Conservation (phyloP, 176 grass and related monocot species). For the Triticum urartu region DNA sequence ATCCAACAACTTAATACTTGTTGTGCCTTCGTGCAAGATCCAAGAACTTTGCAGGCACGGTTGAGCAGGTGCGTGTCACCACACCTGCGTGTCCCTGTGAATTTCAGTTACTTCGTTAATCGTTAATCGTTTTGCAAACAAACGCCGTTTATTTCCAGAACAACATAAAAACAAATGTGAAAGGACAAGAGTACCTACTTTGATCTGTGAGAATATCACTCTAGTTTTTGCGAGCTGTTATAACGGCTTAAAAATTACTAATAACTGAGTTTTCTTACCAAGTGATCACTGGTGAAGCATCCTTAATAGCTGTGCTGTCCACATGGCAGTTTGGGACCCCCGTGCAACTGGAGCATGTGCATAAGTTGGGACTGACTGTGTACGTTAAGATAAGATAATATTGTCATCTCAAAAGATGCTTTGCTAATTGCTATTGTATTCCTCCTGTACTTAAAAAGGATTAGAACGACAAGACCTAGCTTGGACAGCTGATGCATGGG, state of each 20-base stretch:
- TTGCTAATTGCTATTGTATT: neutral
- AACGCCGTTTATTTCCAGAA: too few relatives aligned
- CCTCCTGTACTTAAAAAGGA: neutral
- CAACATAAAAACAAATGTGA: too few relatives aligned
- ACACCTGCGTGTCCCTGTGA: too few relatives aligned
- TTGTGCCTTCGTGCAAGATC: too few relatives aligned
- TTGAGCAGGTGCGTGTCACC: too few relatives aligned
- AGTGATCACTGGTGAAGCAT: neutral
- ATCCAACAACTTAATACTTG: too few relatives aligned
- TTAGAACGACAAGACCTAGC: slow-evolving; percentile 12
- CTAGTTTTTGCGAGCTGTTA: neutral
- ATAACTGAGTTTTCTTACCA: neutral
- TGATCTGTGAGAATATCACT: too few relatives aligned
- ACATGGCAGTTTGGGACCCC: slow-evolving; percentile 20
- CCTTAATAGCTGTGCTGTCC: neutral
- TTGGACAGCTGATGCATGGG: neutral
- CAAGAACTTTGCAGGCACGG: too few relatives aligned
- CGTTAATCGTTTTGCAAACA: too few relatives aligned
- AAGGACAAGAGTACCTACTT: too few relatives aligned
- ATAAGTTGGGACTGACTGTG: slow-evolving; percentile 7
- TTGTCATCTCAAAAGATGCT: slow-evolving; percentile 38
- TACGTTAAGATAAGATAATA: slow-evolving; percentile 28
- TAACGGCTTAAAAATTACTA: neutral
- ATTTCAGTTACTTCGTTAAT: too few relatives aligned
- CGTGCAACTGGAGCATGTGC: slow-evolving; percentile 35